Conservation (phyloP, 1,139 yeast genomes). For the Candida frijolesensis region DNA sequence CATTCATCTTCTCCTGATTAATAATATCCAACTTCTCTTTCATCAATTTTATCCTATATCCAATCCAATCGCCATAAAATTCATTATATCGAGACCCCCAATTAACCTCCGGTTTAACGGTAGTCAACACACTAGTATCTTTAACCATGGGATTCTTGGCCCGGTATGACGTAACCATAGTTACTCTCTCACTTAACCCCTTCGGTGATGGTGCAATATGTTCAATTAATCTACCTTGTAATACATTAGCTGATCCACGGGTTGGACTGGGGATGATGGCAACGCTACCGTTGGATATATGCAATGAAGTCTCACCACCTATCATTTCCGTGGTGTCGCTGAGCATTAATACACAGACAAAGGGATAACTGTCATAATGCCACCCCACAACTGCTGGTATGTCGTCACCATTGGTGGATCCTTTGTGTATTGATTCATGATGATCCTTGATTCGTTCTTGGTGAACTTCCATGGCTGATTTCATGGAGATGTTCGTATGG, state of each 20-base stretch:
- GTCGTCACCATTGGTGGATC: conserved; percentile 23
- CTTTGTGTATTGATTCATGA: conserved; percentile 17
- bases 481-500: conserved; percentile 50
- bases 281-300: conserved; percentile 44
- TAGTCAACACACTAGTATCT: conserved; percentile 34
- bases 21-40: conserved; percentile 36
- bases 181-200: conserved; percentile 56
- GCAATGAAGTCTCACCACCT: conserved; percentile 60
- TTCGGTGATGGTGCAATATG: conserved; percentile 60
- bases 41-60: conserved; percentile 44
- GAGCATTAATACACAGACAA: conserved; percentile 65
- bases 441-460: conserved; percentile 18
- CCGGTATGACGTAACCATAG: conserved; percentile 47
- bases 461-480: conserved; percentile 24
- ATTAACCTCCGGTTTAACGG: conserved; percentile 43
- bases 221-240: conserved; percentile 56
- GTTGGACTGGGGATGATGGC: conserved; percentile 55
- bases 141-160: conserved; percentile 29
- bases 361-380: conserved; percentile 63
- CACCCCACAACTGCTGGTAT: conserved; percentile 58
- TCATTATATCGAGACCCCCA: conserved; percentile 35
- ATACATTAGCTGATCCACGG: conserved; percentile 54
- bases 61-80: conserved; percentile 41
- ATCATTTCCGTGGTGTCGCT: conserved; percentile 57
- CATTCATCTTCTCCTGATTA: conserved; percentile 21